Evolutionary conservation across 257 asterid species (phyloP).

Genomic region (Solanum pimpinellifolium): DNA sequence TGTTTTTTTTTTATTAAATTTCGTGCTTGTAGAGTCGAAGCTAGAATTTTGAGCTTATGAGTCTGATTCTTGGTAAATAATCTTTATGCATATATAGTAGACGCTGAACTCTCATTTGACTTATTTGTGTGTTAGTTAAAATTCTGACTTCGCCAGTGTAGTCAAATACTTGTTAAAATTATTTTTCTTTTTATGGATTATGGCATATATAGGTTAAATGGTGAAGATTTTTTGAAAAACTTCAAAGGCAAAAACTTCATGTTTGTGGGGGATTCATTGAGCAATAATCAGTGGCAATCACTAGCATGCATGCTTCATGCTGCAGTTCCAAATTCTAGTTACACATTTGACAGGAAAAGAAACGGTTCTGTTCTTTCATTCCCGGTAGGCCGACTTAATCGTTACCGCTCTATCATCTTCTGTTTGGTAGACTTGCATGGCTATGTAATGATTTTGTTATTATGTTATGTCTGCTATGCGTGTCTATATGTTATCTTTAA

Average conservation of each 20-base stretch:
- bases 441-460: neutral
- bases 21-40: neutral
- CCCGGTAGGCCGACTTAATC: conserved; percentile 19
- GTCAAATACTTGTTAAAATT: too few species aligned
- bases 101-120: neutral
- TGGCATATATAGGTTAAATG: conserved; percentile 38
- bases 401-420: neutral
- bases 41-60: neutral
- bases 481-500: neutral
- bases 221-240: conserved; percentile 28
- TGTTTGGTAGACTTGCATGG: neutral
- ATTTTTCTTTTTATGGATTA: neutral
- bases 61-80: neutral
- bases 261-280: conserved; percentile 69
- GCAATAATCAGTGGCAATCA: conserved; percentile 63
- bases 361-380: conserved; percentile 29
- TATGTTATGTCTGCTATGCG: neutral
- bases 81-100: too few species aligned
- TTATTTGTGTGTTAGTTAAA: too few species aligned
- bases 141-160: neutral
- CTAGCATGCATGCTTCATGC: conserved; percentile 53
- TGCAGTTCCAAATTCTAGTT: conserved; percentile 22
- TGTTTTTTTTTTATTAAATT: too few species aligned
- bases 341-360: conserved; percentile 10
- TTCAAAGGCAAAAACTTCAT: conserved; percentile 34